phyloP scores from a whole-genome alignment of 2,329 filamentous ascomycete genomes.

The Sordariomycetes sp. region DNA sequence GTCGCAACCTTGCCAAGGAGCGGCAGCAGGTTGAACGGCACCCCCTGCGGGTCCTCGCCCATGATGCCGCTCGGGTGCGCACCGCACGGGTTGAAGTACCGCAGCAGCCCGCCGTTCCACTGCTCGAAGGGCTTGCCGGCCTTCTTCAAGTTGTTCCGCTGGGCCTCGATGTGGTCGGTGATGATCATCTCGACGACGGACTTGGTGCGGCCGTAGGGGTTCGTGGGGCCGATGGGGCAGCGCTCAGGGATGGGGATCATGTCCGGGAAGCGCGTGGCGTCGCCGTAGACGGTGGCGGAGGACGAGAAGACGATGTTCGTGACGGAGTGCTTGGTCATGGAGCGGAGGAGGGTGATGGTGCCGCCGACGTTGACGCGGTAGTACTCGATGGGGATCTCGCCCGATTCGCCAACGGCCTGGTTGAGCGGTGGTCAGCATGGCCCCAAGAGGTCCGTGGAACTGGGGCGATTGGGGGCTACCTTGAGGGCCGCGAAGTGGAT shows the following conservation, averaged over 20 bases:
- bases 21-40: slow-evolving; percentile 92
- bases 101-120: slow-evolving; percentile 87
- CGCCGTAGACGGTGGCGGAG: slow-evolving; percentile 95
- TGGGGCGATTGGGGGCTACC: slow-evolving; percentile 35
- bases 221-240: slow-evolving; percentile 93
- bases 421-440: slow-evolving; percentile 5
- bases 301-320: slow-evolving; percentile 98
- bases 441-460: neutral
- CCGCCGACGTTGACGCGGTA: slow-evolving; percentile 95
- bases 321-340: slow-evolving; percentile 85
- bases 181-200: slow-evolving; percentile 86
- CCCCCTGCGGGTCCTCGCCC: slow-evolving; percentile 93
- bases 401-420: slow-evolving; percentile 90
- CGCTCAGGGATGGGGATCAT: slow-evolving; percentile 99
- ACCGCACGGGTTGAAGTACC: slow-evolving; percentile 97
- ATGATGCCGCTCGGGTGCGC: slow-evolving; percentile 92
- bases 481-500: slow-evolving; percentile 98
- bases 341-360: slow-evolving; percentile 74
- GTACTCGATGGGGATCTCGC: slow-evolving; percentile 91
- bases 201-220: slow-evolving; percentile 97
- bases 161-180: slow-evolving; percentile 77
- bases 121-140: slow-evolving; percentile 64
- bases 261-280: slow-evolving; percentile 87
- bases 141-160: slow-evolving; percentile 75
- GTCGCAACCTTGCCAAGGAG: slow-evolving; percentile 92